phyloP scores from a whole-genome alignment of 2,329 filamentous ascomycete genomes.

The Fusarium mexicanum region DNA sequence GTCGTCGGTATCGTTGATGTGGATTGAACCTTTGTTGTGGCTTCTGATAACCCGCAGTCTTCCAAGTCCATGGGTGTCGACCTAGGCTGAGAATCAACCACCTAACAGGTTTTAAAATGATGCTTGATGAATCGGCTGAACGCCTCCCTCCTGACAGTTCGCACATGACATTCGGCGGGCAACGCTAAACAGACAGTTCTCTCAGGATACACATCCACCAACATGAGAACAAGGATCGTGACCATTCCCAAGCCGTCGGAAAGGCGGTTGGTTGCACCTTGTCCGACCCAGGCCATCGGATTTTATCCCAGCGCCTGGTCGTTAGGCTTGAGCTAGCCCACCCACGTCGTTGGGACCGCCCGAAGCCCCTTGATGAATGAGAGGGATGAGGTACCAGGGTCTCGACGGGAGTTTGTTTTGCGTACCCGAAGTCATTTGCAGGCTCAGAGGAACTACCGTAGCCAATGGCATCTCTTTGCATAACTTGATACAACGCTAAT shows the following conservation, averaged over 20 bases:
- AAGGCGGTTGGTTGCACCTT: conserved; percentile 29
- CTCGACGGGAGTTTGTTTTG: neutral
- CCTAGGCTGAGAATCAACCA: neutral
- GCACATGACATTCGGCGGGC: neutral
- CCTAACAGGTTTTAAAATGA: neutral
- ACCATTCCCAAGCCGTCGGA: conserved; percentile 37
- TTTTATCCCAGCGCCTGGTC: conserved; percentile 39
- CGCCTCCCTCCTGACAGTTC: neutral
- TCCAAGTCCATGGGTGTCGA: neutral
- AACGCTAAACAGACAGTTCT: neutral
- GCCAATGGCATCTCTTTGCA: conserved; percentile 13
- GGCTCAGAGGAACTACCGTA: neutral
- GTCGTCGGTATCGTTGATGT: conserved; percentile 9
- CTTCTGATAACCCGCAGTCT: conserved; percentile 11
- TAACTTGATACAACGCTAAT: neutral
- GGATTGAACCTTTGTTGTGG: conserved; percentile 6
- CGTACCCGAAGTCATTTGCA: neutral
- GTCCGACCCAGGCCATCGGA: conserved; percentile 41
- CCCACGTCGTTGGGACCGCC: conserved; percentile 36
- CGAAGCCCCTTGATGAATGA: neutral
- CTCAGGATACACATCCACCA: neutral
- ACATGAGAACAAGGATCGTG: conserved; percentile 16
- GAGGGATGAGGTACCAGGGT: neutral
- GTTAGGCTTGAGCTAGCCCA: conserved; percentile 32
- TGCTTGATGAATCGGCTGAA: neutral